These are phyloP conservation scores for Phytophthora rubi DNA, from an alignment of 352 stramenopile species.

Conservation along the genomic window DNA sequence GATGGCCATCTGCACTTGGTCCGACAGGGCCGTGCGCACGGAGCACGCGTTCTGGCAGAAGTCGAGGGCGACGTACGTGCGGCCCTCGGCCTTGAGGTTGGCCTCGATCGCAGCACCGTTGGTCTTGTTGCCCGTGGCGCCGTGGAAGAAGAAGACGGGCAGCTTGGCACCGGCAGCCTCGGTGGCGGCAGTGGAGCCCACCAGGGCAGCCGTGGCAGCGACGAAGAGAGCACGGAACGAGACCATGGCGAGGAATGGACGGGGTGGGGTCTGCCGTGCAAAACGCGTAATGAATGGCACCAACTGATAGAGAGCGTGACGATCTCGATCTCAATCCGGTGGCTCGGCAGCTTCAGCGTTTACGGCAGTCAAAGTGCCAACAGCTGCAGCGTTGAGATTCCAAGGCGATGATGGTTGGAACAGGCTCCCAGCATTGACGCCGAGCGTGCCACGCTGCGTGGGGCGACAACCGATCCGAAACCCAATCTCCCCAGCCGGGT, in stretches of 20 bases:
- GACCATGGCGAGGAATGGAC: conserved; percentile 18
- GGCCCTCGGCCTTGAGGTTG: conserved; percentile 47
- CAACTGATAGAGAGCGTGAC: neutral
- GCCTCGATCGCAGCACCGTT: conserved; percentile 39
- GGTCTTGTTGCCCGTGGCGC: conserved; percentile 38
- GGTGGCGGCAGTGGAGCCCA: conserved; percentile 15
- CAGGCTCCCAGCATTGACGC: neutral
- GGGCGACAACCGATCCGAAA: conserved; percentile 2
- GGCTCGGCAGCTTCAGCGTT: conserved; percentile 2
- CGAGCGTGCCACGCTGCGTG: neutral
- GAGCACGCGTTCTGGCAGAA: conserved; percentile 58
- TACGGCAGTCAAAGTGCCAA: conserved; percentile 3
- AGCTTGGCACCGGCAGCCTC: conserved; percentile 31
- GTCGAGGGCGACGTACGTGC: conserved; percentile 43
- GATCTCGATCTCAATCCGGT: neutral
- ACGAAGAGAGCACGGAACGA: conserved; percentile 24
- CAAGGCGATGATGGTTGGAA: neutral
- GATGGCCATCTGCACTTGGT: conserved; percentile 56
- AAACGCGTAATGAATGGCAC: conserved; percentile 24
- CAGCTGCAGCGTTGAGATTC: conserved; percentile 2
- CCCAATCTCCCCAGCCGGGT: conserved; percentile 3
- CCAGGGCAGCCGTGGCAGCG: conserved; percentile 16
- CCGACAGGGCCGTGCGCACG: conserved; percentile 31
- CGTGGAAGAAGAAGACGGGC: conserved; percentile 66
- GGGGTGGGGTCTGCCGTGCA: conserved; percentile 5